Percentiles rank a stretch among this genome's conserved stretches.
phyloP scores from a whole-genome alignment of 495 filamentous ascomycete species.

The Hypomontagnella monticulosa region DNA sequence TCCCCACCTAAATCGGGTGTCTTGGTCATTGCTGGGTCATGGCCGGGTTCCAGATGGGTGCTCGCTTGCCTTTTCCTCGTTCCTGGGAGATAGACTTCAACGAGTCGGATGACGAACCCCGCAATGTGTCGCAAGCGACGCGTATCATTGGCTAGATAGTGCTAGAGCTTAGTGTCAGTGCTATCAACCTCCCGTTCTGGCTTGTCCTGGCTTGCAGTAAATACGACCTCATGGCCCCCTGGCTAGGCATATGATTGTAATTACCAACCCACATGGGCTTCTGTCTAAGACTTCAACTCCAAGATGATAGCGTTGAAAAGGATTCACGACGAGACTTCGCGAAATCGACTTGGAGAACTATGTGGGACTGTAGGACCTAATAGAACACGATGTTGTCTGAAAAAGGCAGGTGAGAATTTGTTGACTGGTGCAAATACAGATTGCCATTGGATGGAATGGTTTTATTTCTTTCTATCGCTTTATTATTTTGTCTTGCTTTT shows the following conservation, averaged over 20 bases:
- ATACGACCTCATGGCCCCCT: conserved; percentile 14
- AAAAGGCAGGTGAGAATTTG: too few relatives aligned
- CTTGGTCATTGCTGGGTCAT: not conserved
- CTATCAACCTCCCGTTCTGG: not conserved
- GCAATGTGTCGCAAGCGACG: conserved; percentile 23
- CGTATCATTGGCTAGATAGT: conserved; percentile 17
- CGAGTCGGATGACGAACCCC: conserved; percentile 30
- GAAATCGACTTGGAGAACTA: too few relatives aligned
- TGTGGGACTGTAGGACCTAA: too few relatives aligned
- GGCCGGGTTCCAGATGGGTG: not conserved
- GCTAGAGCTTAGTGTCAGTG: not conserved
- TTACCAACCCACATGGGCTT: not conserved
- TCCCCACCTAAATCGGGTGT: conserved; percentile 5
- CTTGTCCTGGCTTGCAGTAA: not conserved
- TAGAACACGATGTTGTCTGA: too few relatives aligned
- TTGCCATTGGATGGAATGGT: too few relatives aligned
- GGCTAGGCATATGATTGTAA: conserved; percentile 5
- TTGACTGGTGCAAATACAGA: too few relatives aligned
- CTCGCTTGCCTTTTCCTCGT: not conserved
- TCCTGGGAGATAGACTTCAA: conserved; percentile 16
- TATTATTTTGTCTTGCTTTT: too few relatives aligned
- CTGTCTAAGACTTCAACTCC: not conserved
- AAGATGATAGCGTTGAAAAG: not conserved
- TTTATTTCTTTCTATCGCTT: too few relatives aligned
- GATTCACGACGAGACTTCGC: not conserved